A percentile compares a stretch with the other conserved stretches of the same genome.
phyloP scores from a whole-genome alignment of 495 filamentous ascomycete genomes.

The Aspergillus bertholletiae region DNA sequence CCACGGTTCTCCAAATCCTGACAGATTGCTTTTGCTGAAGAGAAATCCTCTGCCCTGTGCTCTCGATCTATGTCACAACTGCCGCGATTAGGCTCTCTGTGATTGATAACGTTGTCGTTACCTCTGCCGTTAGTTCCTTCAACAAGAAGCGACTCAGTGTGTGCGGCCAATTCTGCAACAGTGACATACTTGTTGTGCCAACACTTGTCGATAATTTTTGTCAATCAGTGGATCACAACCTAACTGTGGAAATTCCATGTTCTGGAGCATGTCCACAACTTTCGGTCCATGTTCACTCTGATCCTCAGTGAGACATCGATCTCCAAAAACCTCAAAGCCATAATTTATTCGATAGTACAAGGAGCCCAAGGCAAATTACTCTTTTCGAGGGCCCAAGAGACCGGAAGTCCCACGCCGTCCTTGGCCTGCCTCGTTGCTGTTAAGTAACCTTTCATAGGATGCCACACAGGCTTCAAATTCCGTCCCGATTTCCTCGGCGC shows the following conservation, averaged over 20 bases:
- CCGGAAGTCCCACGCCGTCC: conserved; percentile 24
- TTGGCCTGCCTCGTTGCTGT: conserved; percentile 18
- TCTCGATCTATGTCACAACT: conserved; percentile 8
- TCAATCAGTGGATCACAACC: conserved; percentile 32
- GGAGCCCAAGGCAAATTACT: conserved; percentile 38
- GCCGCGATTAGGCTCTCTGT: not conserved
- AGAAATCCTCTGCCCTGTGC: conserved; percentile 13
- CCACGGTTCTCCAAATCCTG: conserved; percentile 26
- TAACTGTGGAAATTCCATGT: conserved; percentile 33
- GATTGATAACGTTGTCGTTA: not conserved
- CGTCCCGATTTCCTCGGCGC: conserved; percentile 23
- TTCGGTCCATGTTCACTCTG: conserved; percentile 32
- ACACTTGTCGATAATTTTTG: conserved; percentile 33
- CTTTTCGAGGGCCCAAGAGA: conserved; percentile 29
- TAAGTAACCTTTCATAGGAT: conserved; percentile 26
- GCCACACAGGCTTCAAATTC: conserved; percentile 26
- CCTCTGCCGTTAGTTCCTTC: conserved; percentile 3
- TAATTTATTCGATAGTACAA: conserved; percentile 37
- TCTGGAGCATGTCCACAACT: conserved; percentile 30
- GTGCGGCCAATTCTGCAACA: conserved; percentile 26
- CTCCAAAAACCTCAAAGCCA: conserved; percentile 33
- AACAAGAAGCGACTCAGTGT: conserved; percentile 16
- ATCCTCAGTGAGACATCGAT: conserved; percentile 30
- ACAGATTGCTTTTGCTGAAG: conserved; percentile 21
- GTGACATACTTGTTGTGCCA: conserved; percentile 35